Evolutionary conservation across 2,329 filamentous ascomycete genomes (phyloP).

Genomic region (Paracoccidioides lutzii): DNA sequence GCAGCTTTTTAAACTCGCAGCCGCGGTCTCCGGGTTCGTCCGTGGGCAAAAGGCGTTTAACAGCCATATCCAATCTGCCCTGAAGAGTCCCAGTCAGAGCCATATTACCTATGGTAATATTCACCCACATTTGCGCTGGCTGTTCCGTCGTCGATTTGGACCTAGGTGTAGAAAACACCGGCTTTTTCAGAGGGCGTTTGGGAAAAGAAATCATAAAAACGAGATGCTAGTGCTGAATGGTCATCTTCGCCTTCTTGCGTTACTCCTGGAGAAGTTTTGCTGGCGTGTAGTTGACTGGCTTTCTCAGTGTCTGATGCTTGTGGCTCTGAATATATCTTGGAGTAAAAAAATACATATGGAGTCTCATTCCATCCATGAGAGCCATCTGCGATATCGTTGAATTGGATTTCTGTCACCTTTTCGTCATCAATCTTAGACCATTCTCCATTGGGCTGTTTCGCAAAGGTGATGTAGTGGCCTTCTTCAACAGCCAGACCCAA

Average conservation of each 20-base stretch:
- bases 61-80: conserved; percentile 5
- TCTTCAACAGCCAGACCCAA: neutral
- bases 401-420: neutral
- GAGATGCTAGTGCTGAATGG: too few species aligned
- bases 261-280: too few species aligned
- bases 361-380: neutral
- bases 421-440: conserved; percentile 8
- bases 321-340: neutral
- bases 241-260: too few species aligned
- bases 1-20: neutral
- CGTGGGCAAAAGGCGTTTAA: neutral
- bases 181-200: neutral
- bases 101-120: conserved; percentile 9
- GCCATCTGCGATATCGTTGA: neutral
- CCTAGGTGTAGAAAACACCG: neutral
- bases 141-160: conserved; percentile 6
- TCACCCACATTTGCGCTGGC: conserved; percentile 7
- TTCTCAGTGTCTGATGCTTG: neutral
- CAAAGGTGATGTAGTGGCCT: conserved; percentile 8
- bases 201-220: neutral
- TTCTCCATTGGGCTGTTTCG: conserved; percentile 4
- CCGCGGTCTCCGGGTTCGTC: neutral
- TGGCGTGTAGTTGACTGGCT: neutral
- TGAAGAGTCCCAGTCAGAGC: conserved; percentile 6
- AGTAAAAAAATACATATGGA: neutral